Base-by-base conservation (phyloP, 2,329 filamentous ascomycete genomes). In the Thielaviopsis cerberus region DNA sequence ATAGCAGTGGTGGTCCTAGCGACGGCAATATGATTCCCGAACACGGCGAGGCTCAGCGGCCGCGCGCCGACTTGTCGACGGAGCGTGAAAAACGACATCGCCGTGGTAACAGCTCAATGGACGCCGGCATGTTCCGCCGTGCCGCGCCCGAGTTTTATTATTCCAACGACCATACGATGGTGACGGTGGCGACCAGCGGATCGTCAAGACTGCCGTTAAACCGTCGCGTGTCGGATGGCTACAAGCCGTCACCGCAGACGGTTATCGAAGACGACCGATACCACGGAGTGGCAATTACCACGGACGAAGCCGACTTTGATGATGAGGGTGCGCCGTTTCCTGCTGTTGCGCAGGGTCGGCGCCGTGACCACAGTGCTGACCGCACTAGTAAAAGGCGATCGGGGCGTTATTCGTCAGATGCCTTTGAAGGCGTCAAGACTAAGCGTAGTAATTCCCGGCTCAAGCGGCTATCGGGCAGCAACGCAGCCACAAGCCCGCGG, bases 241-340 rank as follows among this genome's bases (percentile, higher is more conserved):
- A 55, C 25, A 53, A 50, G n/a, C 53, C 59, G 13, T 41, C 57
- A 17, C 51, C 51, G 6, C 30, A 30, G 45, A 41, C 20, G 15
- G 50, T 53, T 5, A 41, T 51, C 3, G 55, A 57, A 7, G 13
- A 41, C 26, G 26, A 23, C 20, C 25, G 24, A n/a, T 48, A 53
- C 26, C 50, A 11, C 10, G 55, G 55, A 23, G 22, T 52, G 4
- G 55, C 26, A 10, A 45, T 53, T 8, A 22, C 22, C 51, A 63
- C 66, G 8, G 64, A 67, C 24, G 65, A 69, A 8, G 69, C 72
- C 20, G 66, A 70, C 10, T 54, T 67, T 4, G 66, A 72, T 1
- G 79, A 85, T 23, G 82, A 86, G 20, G 81, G 81, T 15, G 85
- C 85, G 0, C 85, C 85, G 1, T 85, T 80, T 20, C 85, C 85